These are phyloP conservation scores for Mollisiaceae sp. DNA, from an alignment of 2,329 filamentous ascomycete species.

Conservation along the genomic window DNA sequence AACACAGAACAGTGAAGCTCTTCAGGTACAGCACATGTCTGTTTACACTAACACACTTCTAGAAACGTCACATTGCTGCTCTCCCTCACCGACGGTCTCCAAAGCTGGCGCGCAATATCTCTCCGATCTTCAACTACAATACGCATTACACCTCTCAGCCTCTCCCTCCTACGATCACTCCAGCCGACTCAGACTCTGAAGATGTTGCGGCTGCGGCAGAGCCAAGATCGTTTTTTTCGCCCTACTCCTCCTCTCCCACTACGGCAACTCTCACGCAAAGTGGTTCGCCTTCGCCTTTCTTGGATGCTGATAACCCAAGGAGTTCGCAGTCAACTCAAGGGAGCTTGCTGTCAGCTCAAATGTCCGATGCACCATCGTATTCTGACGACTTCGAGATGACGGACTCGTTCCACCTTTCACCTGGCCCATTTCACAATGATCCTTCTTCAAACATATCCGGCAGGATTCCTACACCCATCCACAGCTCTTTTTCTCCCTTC, in stretches of 20 bases:
- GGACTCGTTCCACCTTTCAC: constrained; percentile 39
- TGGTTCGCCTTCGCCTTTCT: constrained; percentile 28
- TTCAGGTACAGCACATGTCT: not conserved
- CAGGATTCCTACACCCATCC: constrained; percentile 44
- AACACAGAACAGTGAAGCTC: constrained; percentile 40
- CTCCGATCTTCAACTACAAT: constrained; percentile 30
- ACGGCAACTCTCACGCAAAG: constrained; percentile 30
- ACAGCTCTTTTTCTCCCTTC: constrained; percentile 41
- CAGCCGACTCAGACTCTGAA: constrained; percentile 41
- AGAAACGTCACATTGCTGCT: constrained; percentile 42
- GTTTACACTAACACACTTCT: constrained; percentile 16
- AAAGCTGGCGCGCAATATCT: constrained; percentile 28
- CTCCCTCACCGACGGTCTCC: constrained; percentile 39
- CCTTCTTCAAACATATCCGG: constrained; percentile 36
- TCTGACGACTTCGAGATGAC: constrained; percentile 43
- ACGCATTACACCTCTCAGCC: constrained; percentile 34
- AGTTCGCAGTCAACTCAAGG: constrained; percentile 2
- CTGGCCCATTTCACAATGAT: constrained; percentile 40
- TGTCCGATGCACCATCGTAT: constrained; percentile 34
- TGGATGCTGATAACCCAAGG: constrained; percentile 18
- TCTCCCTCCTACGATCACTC: constrained; percentile 41
- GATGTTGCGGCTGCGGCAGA: constrained; percentile 34
- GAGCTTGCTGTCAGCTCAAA: constrained; percentile 36
- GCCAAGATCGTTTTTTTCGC: constrained; percentile 37
- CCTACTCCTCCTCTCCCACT: constrained; percentile 32